A percentile compares a stretch with the other conserved stretches of the same genome.
Evolutionary conservation across 495 filamentous ascomycete species (phyloP).

Genomic region (Baudoinia panamericana): DNA sequence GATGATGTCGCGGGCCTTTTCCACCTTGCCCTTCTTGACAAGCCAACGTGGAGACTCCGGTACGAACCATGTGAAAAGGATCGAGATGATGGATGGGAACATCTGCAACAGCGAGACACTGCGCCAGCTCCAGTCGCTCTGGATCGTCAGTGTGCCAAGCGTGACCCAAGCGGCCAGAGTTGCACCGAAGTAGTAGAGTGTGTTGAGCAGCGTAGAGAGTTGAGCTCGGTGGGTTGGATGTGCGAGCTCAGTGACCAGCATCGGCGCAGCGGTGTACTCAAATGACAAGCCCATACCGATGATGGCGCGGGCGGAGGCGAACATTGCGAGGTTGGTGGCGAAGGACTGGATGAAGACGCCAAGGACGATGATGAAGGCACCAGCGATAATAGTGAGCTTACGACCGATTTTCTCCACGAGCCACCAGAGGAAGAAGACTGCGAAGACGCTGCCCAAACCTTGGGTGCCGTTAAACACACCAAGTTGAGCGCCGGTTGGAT

Average conservation of each 20-base stretch:
- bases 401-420: slow-evolving; percentile 10
- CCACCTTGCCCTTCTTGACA: slow-evolving; percentile 5
- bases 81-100: slow-evolving; percentile 33
- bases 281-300: slow-evolving; percentile 8
- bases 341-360: slow-evolving; percentile 13
- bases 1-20: slow-evolving; percentile 8
- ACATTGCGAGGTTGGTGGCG: slow-evolving; percentile 7
- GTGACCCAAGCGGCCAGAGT: slow-evolving; percentile 37
- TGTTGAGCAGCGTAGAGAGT: slow-evolving; percentile 7
- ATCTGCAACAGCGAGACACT: slow-evolving; percentile 41
- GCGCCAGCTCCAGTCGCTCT: slow-evolving; percentile 43
- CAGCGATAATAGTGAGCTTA: slow-evolving; percentile 3
- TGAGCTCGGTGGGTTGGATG: slow-evolving; percentile 8
- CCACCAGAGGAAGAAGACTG: slow-evolving; percentile 7
- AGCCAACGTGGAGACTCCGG: slow-evolving; percentile 13
- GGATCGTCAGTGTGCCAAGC: slow-evolving; percentile 37
- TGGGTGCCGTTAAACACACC: slow-evolving; percentile 11
- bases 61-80: slow-evolving; percentile 11
- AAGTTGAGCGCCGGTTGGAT: slow-evolving; percentile 8
- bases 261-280: slow-evolving; percentile 12
- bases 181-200: slow-evolving; percentile 9
- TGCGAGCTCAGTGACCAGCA: slow-evolving; percentile 8
- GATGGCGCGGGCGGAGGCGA: slow-evolving; percentile 7
- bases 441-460: slow-evolving; percentile 5
- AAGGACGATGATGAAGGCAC: slow-evolving; percentile 12